Base-by-base conservation (phyloP, 2,329 filamentous ascomycete species). In the Nemania bipapillata region DNA sequence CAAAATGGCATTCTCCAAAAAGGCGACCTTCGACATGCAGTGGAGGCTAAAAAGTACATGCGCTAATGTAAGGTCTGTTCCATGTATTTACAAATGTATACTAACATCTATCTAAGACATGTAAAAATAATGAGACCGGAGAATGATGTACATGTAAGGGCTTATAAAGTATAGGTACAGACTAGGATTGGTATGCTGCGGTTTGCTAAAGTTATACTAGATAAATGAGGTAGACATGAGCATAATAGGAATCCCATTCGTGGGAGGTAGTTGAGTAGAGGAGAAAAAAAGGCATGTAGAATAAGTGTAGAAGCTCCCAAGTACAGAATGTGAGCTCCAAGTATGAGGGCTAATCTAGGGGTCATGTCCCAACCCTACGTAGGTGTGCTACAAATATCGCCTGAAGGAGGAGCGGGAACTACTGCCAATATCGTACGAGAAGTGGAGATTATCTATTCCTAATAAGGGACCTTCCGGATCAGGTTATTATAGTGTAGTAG, bases 381-480 rank as follows among this genome's bases (percentile, higher is more conserved):
- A 12, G 7, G 9, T 9, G 49, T 50, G 28, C 28, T 66, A 32
- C 50, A 60, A 28, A 53, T 32, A 59, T 62, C 54, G 57, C 59
- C 35, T 52, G 62, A 65, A 40, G 42, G 40, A 52, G 26, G 45
- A 62, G 30, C 63, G 63, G 62, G 66, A 65, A 63, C 57, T 59
- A 56, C 57, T 66, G 58, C 50, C n/a, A 52, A 32, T 59, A 66
- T 67, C 65, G 68, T 70, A 68, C 40, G 63, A 69, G 52, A 17
- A 20, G 61, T 68, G 61, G 61, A 40, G n/a, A 32, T 12, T 20
- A 22, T 37, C 65, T 50, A 68, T 60, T 57, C 64, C 68, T 50
- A 49, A 70, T 65, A 62, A 15, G 56, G 64, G 60, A 70, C 64
- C 64, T 70, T 57, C 64, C 68, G 56, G 42, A 70, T 70, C 64